Evolutionary conservation across 2,329 filamentous ascomycete genomes (phyloP).

Genomic region (Whalleya microplaca): DNA sequence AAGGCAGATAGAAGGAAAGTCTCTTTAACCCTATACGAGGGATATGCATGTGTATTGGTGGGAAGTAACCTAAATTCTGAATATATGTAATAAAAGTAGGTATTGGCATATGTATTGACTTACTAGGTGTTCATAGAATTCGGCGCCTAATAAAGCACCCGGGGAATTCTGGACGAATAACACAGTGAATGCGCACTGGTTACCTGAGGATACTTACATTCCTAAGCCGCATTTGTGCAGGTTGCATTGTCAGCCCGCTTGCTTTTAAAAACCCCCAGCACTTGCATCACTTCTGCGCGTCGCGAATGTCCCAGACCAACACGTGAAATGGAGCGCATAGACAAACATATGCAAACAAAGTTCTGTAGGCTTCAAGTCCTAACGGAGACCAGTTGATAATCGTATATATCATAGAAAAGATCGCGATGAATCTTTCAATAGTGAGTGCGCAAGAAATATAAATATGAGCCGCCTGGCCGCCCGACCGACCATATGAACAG

Average conservation of each 20-base stretch:
- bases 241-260: constrained; percentile 34
- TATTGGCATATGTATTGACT: too few relatives aligned
- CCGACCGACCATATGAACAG: too few relatives aligned
- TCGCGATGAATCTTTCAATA: too few relatives aligned
- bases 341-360: background rate
- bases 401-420: too few relatives aligned
- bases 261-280: constrained; percentile 33
- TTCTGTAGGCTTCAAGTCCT: background rate
- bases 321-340: background rate
- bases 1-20: too few relatives aligned
- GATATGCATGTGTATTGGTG: too few relatives aligned
- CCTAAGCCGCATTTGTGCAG: constrained; percentile 33
- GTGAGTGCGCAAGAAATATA: too few relatives aligned
- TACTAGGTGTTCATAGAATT: background rate
- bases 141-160: too few relatives aligned
- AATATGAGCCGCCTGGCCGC: background rate
- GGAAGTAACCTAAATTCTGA: too few relatives aligned
- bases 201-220: constrained; percentile 32
- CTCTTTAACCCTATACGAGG: too few relatives aligned
- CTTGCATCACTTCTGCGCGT: constrained; percentile 30
- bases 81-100: too few relatives aligned
- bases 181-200: constrained; percentile 30
- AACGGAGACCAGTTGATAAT: too few relatives aligned
- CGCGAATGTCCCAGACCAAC: constrained; percentile 7
- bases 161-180: background rate